Evolutionary conservation across 2,329 filamentous ascomycete species (phyloP).

Genomic region (Fusarium globosum): DNA sequence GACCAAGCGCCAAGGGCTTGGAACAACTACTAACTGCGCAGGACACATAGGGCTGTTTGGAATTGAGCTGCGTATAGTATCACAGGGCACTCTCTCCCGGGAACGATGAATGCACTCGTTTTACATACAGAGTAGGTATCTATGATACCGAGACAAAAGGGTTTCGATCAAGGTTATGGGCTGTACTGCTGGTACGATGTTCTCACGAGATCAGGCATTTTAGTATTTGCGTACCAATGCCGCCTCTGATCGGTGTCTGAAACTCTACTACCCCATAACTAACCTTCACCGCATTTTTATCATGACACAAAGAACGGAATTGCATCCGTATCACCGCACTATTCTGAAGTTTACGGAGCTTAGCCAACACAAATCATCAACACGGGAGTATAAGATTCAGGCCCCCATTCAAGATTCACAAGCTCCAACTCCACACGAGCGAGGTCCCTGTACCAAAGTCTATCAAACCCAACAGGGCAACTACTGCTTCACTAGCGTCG

Average conservation of each 20-base stretch:
- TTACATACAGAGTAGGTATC: background rate
- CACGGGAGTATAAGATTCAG: constrained; percentile 8
- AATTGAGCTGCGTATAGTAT: background rate
- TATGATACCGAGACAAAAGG: background rate
- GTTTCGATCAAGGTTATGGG: background rate
- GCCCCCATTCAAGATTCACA: constrained; percentile 8
- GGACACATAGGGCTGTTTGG: constrained; percentile 13
- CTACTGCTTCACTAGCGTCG: constrained; percentile 25
- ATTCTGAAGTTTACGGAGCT: background rate
- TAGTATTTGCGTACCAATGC: background rate
- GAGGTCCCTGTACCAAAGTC: constrained; percentile 39
- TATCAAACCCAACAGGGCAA: constrained; percentile 29
- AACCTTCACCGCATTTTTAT: constrained; percentile 23
- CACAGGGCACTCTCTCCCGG: background rate
- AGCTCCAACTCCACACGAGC: constrained; percentile 2
- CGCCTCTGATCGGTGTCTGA: background rate
- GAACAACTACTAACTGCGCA: background rate
- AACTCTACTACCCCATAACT: background rate
- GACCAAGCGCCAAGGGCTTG: constrained; percentile 24
- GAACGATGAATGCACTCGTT: background rate
- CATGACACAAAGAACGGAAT: constrained; percentile 12
- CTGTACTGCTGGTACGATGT: background rate
- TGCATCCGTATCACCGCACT: background rate
- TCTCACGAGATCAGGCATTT: background rate
- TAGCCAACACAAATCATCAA: constrained; percentile 5